Evolutionary conservation across 805 yeast species (phyloP), one percentile per base, ranked within the genome.

Genomic region (Starmerella tilneyi): DNA sequence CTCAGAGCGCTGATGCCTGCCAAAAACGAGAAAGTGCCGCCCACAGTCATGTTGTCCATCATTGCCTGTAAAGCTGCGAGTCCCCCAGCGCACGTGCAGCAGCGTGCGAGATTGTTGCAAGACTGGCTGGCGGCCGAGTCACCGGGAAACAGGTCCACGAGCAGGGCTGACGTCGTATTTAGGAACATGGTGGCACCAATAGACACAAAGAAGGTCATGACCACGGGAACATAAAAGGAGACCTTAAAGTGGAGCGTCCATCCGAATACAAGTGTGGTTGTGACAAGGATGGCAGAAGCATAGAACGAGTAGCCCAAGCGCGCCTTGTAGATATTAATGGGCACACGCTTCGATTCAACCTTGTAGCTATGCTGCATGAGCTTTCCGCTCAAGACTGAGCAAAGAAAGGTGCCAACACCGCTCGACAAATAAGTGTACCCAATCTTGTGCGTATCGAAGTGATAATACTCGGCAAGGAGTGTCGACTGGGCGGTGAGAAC

Each of bases 11-110:
- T 56, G 6, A 63, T 42, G 7, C 62, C 78, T 2, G 79, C 78
- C 69, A 83, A 62, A n/a, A 85, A 67, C 0, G 94, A 78, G 56
- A 78, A 84, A 1, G 83, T 73, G 15, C 94, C 92, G 1, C 95
- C 95, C 11, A 74, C 62, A 0, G 75, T 75, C 74, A 86, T 67
- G 0, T 64, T 49, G 0, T 46, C 44, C 12, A 69, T 66, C 89
- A 86, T 81, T 40, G 64, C 69, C 17, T 76, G 71, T 17, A 84
- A 66, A 3, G 77, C 78, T 0, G 83, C 92, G 17, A 81, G 70
- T 34, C 81, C 77, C 1, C 75, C 70, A 0, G 94, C 94, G 24
- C 80, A 79, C 39, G 76, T 55, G n/a, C 74, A 66, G 58, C 95
- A 86, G 54, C 96, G 67, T 19, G 77, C 69, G 23, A 85, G 63